Conservation (phyloP, 2,329 filamentous ascomycete genomes). For the Fusarium sublunatum region DNA sequence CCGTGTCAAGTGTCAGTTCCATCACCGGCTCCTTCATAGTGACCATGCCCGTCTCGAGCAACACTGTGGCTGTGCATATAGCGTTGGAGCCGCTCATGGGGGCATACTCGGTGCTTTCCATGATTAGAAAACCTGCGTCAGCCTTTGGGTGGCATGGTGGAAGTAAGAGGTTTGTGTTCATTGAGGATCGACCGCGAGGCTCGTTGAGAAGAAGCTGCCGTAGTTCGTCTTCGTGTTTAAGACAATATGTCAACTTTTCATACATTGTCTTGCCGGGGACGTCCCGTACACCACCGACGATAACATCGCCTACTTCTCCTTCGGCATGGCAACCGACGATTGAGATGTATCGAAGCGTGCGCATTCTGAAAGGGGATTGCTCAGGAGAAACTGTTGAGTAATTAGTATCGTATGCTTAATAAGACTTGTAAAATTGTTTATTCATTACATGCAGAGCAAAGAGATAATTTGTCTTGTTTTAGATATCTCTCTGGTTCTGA, state of each 20-base stretch:
- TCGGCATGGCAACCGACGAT: constrained; percentile 53
- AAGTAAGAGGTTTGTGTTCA: constrained; percentile 34
- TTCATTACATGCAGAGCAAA: too few relatives aligned
- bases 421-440: too few relatives aligned
- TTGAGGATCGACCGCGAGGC: constrained; percentile 1
- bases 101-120: constrained; percentile 59
- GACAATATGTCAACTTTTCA: constrained; percentile 53
- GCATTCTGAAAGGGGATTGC: background rate
- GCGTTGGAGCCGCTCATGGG: constrained; percentile 58
- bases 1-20: constrained; percentile 55
- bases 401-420: too few relatives aligned
- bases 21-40: constrained; percentile 58
- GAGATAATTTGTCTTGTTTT: too few relatives aligned
- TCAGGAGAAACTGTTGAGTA: too few relatives aligned
- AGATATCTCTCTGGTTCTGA: too few relatives aligned
- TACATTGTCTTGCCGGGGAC: constrained; percentile 57
- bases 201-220: constrained; percentile 5
- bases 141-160: constrained; percentile 57
- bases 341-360: constrained; percentile 24
- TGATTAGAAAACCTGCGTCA: constrained; percentile 59
- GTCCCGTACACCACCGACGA: constrained; percentile 61
- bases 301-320: constrained; percentile 60
- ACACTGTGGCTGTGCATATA: constrained; percentile 57
- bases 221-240: background rate
- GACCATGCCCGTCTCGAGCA: constrained; percentile 61